Conservation (phyloP, 495 filamentous ascomycete species). For the Cladorrhinum samala region DNA sequence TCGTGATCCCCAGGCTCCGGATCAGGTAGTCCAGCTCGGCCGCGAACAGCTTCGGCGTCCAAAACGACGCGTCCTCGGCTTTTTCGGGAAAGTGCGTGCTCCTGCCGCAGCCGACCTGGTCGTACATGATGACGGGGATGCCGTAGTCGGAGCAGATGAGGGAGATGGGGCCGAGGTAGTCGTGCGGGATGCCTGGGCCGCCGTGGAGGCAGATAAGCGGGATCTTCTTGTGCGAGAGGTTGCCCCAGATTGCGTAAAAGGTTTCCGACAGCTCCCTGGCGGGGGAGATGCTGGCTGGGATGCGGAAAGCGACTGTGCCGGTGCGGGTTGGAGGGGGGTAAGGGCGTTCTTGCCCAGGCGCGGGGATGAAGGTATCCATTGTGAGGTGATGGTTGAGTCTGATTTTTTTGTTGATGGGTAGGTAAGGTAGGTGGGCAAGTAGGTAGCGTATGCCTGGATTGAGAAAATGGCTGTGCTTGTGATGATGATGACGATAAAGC, state of each 20-base stretch:
- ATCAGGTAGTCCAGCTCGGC: conserved; percentile 46
- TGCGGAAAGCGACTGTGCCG: conserved; percentile 10
- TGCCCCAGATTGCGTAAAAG: conserved; percentile 9
- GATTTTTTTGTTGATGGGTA: neutral
- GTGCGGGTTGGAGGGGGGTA: conserved; percentile 5
- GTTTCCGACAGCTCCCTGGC: conserved; percentile 7
- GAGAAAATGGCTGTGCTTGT: no score
- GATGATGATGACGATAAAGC: no score
- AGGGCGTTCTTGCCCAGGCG: conserved; percentile 6
- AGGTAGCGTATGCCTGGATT: no score
- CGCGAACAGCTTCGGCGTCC: conserved; percentile 42
- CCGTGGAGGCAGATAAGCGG: conserved; percentile 42
- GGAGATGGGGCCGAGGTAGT: conserved; percentile 36
- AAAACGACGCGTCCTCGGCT: conserved; percentile 37
- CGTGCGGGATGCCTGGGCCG: conserved; percentile 41
- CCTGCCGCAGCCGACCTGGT: conserved; percentile 45
- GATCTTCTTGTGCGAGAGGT: conserved; percentile 8
- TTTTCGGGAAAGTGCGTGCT: conserved; percentile 43
- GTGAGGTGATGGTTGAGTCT: neutral
- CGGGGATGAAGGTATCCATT: neutral
- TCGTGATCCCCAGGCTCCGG: conserved; percentile 30
- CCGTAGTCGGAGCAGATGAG: conserved; percentile 26
- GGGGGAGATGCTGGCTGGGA: conserved; percentile 6
- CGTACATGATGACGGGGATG: conserved; percentile 47
- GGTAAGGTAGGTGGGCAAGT: no score